Evolutionary conservation across 2,329 filamentous ascomycete genomes (phyloP), one percentile per base, ranked within the genome.

Genomic region (Fusarium buharicum): DNA sequence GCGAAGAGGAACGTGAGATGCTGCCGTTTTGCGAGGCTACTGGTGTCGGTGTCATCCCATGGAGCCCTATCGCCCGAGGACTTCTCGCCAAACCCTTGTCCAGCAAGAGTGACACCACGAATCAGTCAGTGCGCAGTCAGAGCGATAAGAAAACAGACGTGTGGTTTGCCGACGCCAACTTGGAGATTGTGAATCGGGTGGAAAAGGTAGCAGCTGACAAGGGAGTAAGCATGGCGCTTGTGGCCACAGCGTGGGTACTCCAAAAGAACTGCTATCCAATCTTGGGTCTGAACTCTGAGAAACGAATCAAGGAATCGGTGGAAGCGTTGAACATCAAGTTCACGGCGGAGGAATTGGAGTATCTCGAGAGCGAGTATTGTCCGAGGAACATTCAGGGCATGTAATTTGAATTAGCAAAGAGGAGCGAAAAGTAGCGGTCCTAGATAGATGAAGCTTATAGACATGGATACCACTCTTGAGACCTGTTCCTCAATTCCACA

Each of bases 161-260:
- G 0, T 71, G 67, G 70, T 70, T 71, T n/a, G 70, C 67, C 0
- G 69, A 72, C 39, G 70, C 69, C 1, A 73, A 70, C 18, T 8
- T 68, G 36, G 66, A 69, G 13, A 72, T 78, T 40, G 66, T 77
- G 38, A 59, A 73, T 59, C 50, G 73, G 8, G 68, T 77, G 3
- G 80, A 87, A 72, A 82, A 88, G 70, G 63, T 89, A 13, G 84
- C 86, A 0, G 77, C 79, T 60, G 85, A 86, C 74, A 81, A 81
- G 62, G 81, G 77, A 1, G 81, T 84, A 70, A 84, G 80, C 62
- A 90, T 90, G 82, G 83, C 84, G 39, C 83, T 88, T 52, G 83
- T 91, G 5, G 83, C 87, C 0, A 80, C 89, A 38, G 88, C 88
- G 1, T 91, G 89, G 88, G 81, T 82, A 50, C 74, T 84, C 62